These are phyloP conservation scores for Marchantia polymorpha DNA, from an alignment of 225 moss, liverwort and hornwort species.

Conservation along the genomic window DNA sequence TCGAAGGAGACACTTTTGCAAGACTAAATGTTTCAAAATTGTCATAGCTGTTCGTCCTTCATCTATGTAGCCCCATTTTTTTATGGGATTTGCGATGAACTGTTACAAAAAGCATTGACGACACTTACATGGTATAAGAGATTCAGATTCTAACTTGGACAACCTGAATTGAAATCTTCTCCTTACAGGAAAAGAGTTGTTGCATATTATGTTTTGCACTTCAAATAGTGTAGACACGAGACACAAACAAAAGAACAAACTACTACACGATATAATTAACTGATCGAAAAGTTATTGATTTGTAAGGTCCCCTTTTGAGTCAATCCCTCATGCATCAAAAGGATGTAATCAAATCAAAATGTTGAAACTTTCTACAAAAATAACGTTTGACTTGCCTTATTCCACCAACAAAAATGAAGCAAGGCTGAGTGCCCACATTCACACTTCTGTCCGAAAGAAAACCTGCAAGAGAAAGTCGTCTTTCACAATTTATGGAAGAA, in stretches of 20 bases:
- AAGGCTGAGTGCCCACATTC: constrained; percentile 55
- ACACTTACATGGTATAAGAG: not conserved
- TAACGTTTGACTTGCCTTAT: constrained; percentile 36
- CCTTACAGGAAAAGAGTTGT: too few species aligned
- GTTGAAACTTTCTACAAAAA: not conserved
- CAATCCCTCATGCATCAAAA: too few species aligned
- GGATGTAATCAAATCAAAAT: too few species aligned
- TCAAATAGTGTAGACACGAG: not conserved
- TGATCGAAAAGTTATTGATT: too few species aligned
- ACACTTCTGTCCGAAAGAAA: constrained; percentile 41
- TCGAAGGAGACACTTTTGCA: constrained; percentile 50
- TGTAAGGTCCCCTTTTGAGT: too few species aligned
- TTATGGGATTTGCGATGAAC: constrained; percentile 65
- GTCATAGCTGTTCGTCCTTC: constrained; percentile 53
- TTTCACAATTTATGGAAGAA: not conserved
- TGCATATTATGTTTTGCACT: too few species aligned
- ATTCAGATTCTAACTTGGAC: too few species aligned
- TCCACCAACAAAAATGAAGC: constrained; percentile 70
- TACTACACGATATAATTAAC: not conserved
- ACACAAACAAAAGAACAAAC: not conserved
- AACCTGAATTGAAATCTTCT: too few species aligned
- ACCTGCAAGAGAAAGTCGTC: not conserved
- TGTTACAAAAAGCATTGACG: constrained; percentile 3
- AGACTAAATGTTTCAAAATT: constrained; percentile 52
- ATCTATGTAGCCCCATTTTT: constrained; percentile 51